These are phyloP conservation scores for Tulasnella sp. DNA, from an alignment of 768 basidiomycete genomes.

Conservation along the genomic window DNA sequence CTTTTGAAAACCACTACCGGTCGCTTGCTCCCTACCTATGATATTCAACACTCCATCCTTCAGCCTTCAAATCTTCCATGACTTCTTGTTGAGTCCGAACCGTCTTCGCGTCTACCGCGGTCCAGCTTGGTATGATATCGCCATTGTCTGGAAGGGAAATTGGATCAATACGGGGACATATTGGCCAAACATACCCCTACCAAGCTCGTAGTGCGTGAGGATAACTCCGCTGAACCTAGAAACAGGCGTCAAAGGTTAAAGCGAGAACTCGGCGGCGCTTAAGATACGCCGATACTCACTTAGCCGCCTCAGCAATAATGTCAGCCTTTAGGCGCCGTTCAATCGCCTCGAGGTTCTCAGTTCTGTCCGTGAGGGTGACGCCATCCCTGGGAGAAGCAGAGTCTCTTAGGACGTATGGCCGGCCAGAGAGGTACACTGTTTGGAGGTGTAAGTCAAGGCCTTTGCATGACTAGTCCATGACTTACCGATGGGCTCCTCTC, in stretches of 20 bases:
- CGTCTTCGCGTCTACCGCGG: conserved; percentile 72
- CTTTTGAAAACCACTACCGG: not conserved
- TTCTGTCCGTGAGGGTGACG: conserved; percentile 80
- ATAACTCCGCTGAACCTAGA: conserved; percentile 81
- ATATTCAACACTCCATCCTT: conserved; percentile 96
- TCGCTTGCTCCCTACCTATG: conserved; percentile 52
- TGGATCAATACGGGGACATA: not conserved
- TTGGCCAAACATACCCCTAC: conserved; percentile 41
- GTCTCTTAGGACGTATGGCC: conserved; percentile 90
- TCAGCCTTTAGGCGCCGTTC: conserved; percentile 85
- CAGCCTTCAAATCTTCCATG: conserved; percentile 68
- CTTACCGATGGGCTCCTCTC: conserved; percentile 88
- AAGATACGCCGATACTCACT: conserved; percentile 41
- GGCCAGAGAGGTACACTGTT: conserved; percentile 79
- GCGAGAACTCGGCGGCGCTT: not conserved
- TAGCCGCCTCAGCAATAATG: conserved; percentile 76
- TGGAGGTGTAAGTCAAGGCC: not conserved
- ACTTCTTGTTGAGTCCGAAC: conserved; percentile 87
- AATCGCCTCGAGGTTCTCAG: conserved; percentile 91
- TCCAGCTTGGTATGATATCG: conserved; percentile 91
- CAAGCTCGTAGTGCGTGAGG: conserved; percentile 89
- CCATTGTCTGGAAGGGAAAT: conserved; percentile 45
- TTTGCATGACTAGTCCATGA: not conserved
- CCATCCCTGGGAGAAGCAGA: conserved; percentile 76
- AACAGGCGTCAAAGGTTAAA: not conserved